A percentile compares a stretch with the other conserved stretches of the same genome.
phyloP scores from a whole-genome alignment of 805 yeast species.

The Metschnikowia similis region DNA sequence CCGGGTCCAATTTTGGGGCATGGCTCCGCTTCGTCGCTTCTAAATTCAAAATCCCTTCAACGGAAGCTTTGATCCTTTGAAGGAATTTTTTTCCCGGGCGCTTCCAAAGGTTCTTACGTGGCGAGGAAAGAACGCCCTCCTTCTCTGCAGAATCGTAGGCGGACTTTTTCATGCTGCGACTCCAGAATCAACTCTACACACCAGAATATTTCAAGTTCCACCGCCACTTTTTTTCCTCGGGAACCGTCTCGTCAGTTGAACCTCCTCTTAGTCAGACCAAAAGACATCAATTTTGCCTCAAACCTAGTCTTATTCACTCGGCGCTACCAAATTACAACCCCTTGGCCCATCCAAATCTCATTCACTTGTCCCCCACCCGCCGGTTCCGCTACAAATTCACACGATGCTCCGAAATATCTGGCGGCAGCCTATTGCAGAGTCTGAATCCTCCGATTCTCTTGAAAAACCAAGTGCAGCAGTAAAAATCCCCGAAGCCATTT shows the following conservation, averaged over 20 bases:
- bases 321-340: not conserved
- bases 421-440: not conserved
- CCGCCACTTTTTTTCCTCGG: not conserved
- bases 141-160: not conserved
- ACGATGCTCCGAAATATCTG: constrained; percentile 2
- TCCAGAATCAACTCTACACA: not conserved
- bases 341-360: not conserved
- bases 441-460: not conserved
- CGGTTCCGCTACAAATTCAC: not conserved
- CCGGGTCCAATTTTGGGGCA: too few species aligned
- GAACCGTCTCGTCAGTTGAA: not conserved
- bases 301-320: too few species aligned
- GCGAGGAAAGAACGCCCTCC: not conserved
- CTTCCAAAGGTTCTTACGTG: not conserved
- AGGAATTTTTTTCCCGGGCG: not conserved
- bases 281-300: too few species aligned
- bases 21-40: too few species aligned
- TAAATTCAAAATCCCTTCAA: not conserved
- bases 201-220: not conserved
- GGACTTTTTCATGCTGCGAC: not conserved
- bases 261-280: not conserved
- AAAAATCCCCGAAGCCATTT: constrained; percentile 37
- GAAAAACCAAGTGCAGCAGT: constrained; percentile 3
- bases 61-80: too few species aligned
- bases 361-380: not conserved